Percentiles rank a stretch among this genome's conserved stretches.
phyloP scores from a whole-genome alignment of 768 basidiomycete species.

The Amanita exitialis region DNA sequence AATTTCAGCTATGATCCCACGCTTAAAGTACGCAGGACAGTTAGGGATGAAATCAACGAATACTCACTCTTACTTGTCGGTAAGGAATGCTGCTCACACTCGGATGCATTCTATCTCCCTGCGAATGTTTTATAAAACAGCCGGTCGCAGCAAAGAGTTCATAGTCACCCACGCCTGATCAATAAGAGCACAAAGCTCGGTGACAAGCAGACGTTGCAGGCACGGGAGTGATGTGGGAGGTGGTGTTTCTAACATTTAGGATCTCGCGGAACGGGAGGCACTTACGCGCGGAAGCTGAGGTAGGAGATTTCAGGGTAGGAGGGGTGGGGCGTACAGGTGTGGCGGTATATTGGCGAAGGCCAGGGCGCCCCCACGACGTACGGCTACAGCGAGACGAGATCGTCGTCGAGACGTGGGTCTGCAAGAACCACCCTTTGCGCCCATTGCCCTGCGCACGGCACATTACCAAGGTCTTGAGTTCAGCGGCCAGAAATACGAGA shows the following conservation, averaged over 20 bases:
- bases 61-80: too few relatives aligned
- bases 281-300: neutral
- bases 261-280: neutral
- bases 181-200: too few relatives aligned
- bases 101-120: too few relatives aligned
- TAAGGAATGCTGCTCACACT: too few relatives aligned
- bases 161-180: too few relatives aligned
- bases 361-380: neutral
- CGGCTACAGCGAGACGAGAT: neutral
- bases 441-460: neutral
- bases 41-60: too few relatives aligned
- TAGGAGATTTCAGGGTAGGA: neutral
- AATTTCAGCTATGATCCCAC: too few relatives aligned
- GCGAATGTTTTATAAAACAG: too few relatives aligned
- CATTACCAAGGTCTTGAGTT: neutral
- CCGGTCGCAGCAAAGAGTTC: too few relatives aligned
- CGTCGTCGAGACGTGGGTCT: neutral
- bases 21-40: too few relatives aligned
- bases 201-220: neutral
- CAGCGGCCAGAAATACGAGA: neutral
- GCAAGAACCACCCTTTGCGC: neutral
- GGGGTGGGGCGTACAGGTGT: neutral
- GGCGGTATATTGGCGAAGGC: neutral
- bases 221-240: neutral
- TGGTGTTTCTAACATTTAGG: neutral